Evolutionary conservation across 2,329 filamentous ascomycete species (phyloP).

Genomic region (Sporothrix mexicana): DNA sequence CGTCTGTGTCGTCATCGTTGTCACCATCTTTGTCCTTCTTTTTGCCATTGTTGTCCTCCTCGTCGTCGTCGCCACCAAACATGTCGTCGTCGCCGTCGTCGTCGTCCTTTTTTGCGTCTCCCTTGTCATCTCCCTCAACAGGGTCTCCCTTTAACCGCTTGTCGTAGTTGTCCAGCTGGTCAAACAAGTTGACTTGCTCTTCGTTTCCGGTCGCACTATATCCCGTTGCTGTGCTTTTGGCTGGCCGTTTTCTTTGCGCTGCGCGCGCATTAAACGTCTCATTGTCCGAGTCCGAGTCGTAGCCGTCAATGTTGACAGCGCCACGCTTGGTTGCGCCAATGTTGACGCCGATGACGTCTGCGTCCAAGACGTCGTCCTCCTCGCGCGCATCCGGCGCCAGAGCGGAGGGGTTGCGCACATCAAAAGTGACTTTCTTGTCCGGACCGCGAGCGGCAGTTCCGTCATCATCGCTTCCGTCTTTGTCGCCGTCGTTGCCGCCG

Average conservation of each 20-base stretch:
- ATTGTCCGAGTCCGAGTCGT: conserved; percentile 91
- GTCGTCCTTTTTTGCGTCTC: conserved; percentile 44
- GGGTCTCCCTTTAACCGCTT: conserved; percentile 47
- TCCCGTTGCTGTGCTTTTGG: conserved; percentile 32
- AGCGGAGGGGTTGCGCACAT: conserved; percentile 91
- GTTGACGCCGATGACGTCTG: conserved; percentile 86
- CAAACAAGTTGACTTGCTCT: conserved; percentile 54
- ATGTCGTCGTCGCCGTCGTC: conserved; percentile 78
- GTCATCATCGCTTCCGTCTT: conserved; percentile 50
- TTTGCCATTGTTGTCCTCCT: conserved; percentile 56
- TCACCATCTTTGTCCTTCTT: conserved; percentile 38
- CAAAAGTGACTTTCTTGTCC: conserved; percentile 84
- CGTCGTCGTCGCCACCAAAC: conserved; percentile 72
- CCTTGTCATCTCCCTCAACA: conserved; percentile 39
- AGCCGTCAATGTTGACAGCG: conserved; percentile 94
- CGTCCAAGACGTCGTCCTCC: conserved; percentile 76
- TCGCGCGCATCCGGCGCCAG: conserved; percentile 81
- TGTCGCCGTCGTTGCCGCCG: conserved; percentile 57
- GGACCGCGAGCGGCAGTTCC: conserved; percentile 51
- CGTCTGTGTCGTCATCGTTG: conserved; percentile 42
- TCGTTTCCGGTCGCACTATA: conserved; percentile 30
- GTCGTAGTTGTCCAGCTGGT: conserved; percentile 62
- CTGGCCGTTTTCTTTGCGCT: conserved; percentile 58
- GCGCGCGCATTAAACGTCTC: conserved; percentile 84
- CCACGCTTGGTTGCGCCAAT: conserved; percentile 82